phyloP scores from a whole-genome alignment of 345 rosid species.

The Aquilaria sinensis region DNA sequence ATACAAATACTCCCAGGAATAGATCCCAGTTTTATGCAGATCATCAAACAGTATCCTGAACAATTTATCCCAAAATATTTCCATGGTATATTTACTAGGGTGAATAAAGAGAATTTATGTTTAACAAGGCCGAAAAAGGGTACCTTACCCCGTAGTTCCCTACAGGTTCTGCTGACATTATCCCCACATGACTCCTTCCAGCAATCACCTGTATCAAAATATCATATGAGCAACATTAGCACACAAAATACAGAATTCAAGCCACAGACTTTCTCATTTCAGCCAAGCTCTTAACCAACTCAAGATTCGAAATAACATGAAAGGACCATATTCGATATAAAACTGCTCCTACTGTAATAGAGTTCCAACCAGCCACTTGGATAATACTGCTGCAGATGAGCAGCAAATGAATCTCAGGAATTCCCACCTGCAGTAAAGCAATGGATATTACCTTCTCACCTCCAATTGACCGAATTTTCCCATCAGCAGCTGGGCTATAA shows the following conservation, averaged over 20 bases:
- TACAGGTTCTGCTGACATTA: slow-evolving; percentile 89
- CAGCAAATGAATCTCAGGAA: too few species aligned
- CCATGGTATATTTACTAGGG: neutral
- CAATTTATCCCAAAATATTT: slow-evolving; percentile 2
- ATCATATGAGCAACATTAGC: neutral
- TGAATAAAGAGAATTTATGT: neutral
- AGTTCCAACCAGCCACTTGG: neutral
- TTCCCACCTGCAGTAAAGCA: neutral
- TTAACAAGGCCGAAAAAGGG: slow-evolving; percentile 10
- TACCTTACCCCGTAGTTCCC: slow-evolving; percentile 99
- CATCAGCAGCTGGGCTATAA: slow-evolving; percentile 87
- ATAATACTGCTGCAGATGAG: too few species aligned
- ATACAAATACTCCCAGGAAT: slow-evolving; percentile 81
- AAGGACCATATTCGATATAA: neutral
- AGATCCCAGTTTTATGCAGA: slow-evolving; percentile 93
- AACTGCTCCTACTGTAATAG: neutral
- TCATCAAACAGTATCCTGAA: slow-evolving; percentile 85
- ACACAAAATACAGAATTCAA: too few species aligned
- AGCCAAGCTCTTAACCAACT: neutral
- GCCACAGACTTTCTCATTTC: neutral
- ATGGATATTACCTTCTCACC: slow-evolving; percentile 64
- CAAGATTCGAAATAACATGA: neutral
- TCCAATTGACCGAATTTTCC: slow-evolving; percentile 69
- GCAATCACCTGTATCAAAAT: slow-evolving; percentile 58
- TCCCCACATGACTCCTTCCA: slow-evolving; percentile 87